phyloP scores from a whole-genome alignment of 2,329 filamentous ascomycete species.

The Ascochyta clinopodiicola region DNA sequence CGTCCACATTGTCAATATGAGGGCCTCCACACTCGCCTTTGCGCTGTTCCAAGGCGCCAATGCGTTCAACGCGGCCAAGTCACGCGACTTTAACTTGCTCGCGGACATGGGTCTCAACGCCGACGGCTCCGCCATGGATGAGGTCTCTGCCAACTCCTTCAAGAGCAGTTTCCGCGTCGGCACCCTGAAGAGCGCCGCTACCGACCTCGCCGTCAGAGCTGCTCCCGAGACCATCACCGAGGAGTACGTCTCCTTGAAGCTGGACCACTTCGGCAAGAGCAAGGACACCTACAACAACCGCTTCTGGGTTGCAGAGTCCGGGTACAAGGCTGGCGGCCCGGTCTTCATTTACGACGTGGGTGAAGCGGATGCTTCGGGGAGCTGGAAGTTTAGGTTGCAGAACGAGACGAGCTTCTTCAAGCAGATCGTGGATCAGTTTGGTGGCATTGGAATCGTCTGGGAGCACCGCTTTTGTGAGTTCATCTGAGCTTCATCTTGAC shows the following conservation, averaged over 20 bases:
- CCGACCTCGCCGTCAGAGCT: constrained; percentile 2
- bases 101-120: constrained; percentile 44
- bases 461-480: constrained; percentile 49
- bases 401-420: constrained; percentile 45
- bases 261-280: constrained; percentile 45
- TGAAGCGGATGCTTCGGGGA: constrained; percentile 39
- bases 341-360: constrained; percentile 50
- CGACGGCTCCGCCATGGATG: constrained; percentile 39
- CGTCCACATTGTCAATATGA: constrained; percentile 28
- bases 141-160: constrained; percentile 1
- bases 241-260: constrained; percentile 46
- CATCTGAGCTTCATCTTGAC: background rate
- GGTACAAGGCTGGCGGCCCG: constrained; percentile 46
- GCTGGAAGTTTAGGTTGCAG: constrained; percentile 35
- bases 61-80: constrained; percentile 31
- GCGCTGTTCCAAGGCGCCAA: constrained; percentile 29
- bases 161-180: constrained; percentile 18
- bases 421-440: constrained; percentile 45
- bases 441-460: constrained; percentile 49
- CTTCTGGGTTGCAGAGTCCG: constrained; percentile 45
- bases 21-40: constrained; percentile 31
- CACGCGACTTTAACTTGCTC: constrained; percentile 31
- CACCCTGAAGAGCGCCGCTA: background rate
- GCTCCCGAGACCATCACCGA: constrained; percentile 25
- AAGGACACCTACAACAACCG: constrained; percentile 46